These are phyloP conservation scores for Mortierella sp. DNA, from an alignment of 371 early-diverging fungal species.

Conservation along the genomic window DNA sequence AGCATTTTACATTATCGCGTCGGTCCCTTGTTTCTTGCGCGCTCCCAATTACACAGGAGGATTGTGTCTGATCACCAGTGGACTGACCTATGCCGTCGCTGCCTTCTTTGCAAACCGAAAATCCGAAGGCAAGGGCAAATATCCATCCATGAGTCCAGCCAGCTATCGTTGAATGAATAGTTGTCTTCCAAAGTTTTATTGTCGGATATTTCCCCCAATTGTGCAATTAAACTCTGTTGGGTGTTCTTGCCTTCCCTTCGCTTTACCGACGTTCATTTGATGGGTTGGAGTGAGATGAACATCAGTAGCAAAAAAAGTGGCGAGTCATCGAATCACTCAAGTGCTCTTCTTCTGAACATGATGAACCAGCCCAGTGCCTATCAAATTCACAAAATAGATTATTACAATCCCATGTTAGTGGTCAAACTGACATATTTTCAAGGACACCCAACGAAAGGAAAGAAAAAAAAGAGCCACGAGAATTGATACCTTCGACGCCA, in stretches of 20 bases:
- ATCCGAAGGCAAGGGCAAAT: neutral
- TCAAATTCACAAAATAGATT: neutral
- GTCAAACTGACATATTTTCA: neutral
- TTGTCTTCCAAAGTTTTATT: neutral
- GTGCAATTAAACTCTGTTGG: no score
- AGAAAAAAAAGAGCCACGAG: constrained; percentile 10
- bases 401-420: neutral
- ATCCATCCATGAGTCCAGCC: neutral
- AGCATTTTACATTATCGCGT: constrained; percentile 28
- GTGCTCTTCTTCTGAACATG: constrained; percentile 27
- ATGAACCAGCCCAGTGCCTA: constrained; percentile 49
- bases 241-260: neutral
- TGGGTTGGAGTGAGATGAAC: neutral
- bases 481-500: constrained; percentile 70
- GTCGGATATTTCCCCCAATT: neutral
- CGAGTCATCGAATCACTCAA: neutral
- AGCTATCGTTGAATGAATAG: neutral
- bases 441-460: neutral
- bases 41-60: constrained; percentile 44
- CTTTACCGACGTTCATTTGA: neutral
- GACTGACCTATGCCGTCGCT: constrained; percentile 36
- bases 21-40: constrained; percentile 35
- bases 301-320: no score
- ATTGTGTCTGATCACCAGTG: constrained; percentile 35
- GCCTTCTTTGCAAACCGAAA: constrained; percentile 17